Base-by-base conservation (phyloP, 768 basidiomycete species). In the Lepiota venenata region DNA sequence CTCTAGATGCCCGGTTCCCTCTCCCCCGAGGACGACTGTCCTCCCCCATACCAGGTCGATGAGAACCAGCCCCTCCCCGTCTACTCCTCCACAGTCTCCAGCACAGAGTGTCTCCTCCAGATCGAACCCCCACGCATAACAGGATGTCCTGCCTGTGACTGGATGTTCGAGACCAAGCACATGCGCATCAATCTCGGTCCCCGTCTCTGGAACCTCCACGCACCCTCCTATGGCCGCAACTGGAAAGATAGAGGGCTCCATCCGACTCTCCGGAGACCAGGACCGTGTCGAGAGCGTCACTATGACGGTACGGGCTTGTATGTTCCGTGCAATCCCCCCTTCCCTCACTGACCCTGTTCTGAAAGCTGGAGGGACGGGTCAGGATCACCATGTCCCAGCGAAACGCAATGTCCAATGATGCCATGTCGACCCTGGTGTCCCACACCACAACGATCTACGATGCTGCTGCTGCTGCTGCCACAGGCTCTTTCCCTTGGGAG, bases 181-280 rank as follows among this genome's bases (percentile, higher is more conserved):
- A 66, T 78, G 57, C 65, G 64, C 25, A 60, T 78, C 25, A 73
- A 73, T 59, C 62, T 79, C 21, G 74, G 76, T 11, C 65, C 66
- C 25, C 71, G 71, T 40, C 63, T 68, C 15, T 75, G 71, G 71
- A 69, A 68, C 14, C 61, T 73, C 3, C 58, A 61, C 42, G 61
- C 68, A 20, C 76, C 78, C 9, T 67, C 68, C 15, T 80, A 78
- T 60, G 78, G 79, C 20, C 60, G 67, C 36, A 67, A 72, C 22
- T n/a, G 74, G 71, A 8, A 60, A 62, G 15, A 68, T 78, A n/a
- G 69, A 75, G 35, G 78, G 77, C 15, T 55, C 64, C 21, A 55
- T 79, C 3, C 61, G 56, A 18, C 67, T 79, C 50, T 63, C 57
- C 16, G 66, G 67, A 39, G 63, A 66, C 20, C 69, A 69, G 50